Percentiles rank a stretch among this genome's conserved stretches.
These are phyloP conservation scores for Capillidium heterosporum DNA, from an alignment of 371 early-diverging fungal species.

Conservation along the genomic window DNA sequence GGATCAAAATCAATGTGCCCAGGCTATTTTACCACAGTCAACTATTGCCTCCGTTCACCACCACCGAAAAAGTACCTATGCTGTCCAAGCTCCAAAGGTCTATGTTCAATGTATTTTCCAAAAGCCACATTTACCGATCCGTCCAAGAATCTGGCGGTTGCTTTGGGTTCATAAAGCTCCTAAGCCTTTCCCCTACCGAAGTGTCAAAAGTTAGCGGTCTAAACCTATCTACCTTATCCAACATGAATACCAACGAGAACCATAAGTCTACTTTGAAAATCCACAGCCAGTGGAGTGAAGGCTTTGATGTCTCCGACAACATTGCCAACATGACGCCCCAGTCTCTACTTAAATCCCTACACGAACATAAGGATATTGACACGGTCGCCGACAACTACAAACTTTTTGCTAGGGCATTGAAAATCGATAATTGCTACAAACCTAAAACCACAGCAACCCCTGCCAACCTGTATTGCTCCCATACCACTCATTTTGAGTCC, in stretches of 20 bases:
- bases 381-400: conserved; percentile 8
- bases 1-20: conserved; percentile 40
- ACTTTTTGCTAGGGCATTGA: conserved; percentile 10
- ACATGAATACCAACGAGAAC: background rate
- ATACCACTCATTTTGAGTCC: conserved; percentile 32
- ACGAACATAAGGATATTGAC: background rate
- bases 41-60: conserved; percentile 14
- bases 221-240: background rate
- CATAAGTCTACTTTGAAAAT: background rate
- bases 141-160: background rate
- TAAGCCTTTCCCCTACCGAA: background rate
- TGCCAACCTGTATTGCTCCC: conserved; percentile 36
- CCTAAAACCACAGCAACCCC: conserved; percentile 42
- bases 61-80: conserved; percentile 28
- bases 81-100: conserved; percentile 15
- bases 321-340: conserved; percentile 3
- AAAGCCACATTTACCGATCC: background rate
- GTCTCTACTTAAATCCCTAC: background rate
- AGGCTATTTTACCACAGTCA: conserved; percentile 34
- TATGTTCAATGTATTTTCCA: background rate
- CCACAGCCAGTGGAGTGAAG: too few relatives aligned
- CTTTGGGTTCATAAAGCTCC: background rate
- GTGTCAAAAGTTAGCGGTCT: background rate
- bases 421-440: conserved; percentile 13
- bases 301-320: background rate